Evolutionary conservation across 192 early-diverging fungal genomes (phyloP).

Genomic region (Linnemannia exigua): DNA sequence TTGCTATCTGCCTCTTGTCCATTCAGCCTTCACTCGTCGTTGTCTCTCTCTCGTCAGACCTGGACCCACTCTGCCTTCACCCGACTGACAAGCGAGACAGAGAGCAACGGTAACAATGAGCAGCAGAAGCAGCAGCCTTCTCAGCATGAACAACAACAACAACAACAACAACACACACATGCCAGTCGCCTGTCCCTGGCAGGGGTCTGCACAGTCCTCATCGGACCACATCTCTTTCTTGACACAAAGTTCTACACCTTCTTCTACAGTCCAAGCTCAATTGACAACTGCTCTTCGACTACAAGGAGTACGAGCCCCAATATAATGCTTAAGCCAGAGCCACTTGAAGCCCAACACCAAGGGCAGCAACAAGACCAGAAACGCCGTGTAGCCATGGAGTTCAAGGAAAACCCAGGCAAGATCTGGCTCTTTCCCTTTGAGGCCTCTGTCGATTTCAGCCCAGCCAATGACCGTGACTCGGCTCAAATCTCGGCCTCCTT

Average conservation of each 20-base stretch:
- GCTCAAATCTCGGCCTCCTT: conserved; percentile 40
- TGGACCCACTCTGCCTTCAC: conserved; percentile 47
- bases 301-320: not conserved
- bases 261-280: conserved; percentile 2
- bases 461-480: conserved; percentile 4
- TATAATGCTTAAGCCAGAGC: not conserved
- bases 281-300: not conserved
- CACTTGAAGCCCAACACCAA: not conserved
- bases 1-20: no score
- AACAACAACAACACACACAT: conserved; percentile 7
- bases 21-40: conserved; percentile 19
- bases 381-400: conserved; percentile 46
- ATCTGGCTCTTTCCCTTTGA: conserved; percentile 48
- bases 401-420: conserved; percentile 39
- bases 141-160: not conserved
- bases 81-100: not conserved
- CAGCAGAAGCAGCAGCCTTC: not conserved
- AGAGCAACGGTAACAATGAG: conserved; percentile 12
- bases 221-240: conserved; percentile 48
- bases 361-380: conserved; percentile 10
- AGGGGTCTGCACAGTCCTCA: conserved; percentile 38
- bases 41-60: conserved; percentile 37
- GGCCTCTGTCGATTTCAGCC: conserved; percentile 46
- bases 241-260: conserved; percentile 44
- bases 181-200: conserved; percentile 18